These are phyloP conservation scores for Fragilaria crotonensis DNA, from an alignment of 108 stramenopile genomes.

Conservation along the genomic window DNA sequence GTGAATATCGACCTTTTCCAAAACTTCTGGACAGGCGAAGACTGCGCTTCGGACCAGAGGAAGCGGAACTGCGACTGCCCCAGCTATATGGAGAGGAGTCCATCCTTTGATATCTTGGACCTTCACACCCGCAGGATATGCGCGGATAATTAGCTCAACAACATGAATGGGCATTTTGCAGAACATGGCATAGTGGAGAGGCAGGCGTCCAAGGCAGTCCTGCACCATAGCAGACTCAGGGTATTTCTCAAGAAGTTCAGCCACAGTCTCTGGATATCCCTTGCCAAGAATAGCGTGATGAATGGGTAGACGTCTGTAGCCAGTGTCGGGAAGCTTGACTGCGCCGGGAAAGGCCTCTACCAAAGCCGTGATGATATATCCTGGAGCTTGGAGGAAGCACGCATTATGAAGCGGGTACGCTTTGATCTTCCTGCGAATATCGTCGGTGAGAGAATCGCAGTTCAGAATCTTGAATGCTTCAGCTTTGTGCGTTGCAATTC, in stretches of 20 bases:
- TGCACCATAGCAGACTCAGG: not conserved
- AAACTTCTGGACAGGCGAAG: not conserved
- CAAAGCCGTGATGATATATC: not conserved
- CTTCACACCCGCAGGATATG: not conserved
- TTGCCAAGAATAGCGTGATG: slow-evolving; percentile 4
- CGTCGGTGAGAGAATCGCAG: not conserved
- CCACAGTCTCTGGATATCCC: not conserved
- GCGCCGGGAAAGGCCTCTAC: slow-evolving; percentile 1
- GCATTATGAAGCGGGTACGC: slow-evolving; percentile 6
- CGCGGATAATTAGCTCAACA: slow-evolving; percentile 1
- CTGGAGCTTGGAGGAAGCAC: slow-evolving; percentile 3
- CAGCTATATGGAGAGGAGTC: slow-evolving; percentile 10
- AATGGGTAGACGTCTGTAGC: slow-evolving; percentile 4
- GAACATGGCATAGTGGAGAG: slow-evolving; percentile 14
- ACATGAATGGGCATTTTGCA: not conserved
- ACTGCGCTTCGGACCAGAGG: not conserved
- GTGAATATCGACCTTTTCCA: not conserved
- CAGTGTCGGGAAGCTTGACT: slow-evolving; percentile 1
- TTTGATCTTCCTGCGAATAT: not conserved
- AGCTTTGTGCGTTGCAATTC: not conserved
- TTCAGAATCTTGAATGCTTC: not conserved
- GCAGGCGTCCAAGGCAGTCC: slow-evolving; percentile 9
- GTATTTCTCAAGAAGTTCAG: slow-evolving; percentile 1
- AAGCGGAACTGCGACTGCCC: not conserved
- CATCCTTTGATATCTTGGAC: slow-evolving; percentile 6